These are phyloP conservation scores for Fusarium sp. DNA, from an alignment of 2,329 filamentous ascomycete species.

Conservation along the genomic window DNA sequence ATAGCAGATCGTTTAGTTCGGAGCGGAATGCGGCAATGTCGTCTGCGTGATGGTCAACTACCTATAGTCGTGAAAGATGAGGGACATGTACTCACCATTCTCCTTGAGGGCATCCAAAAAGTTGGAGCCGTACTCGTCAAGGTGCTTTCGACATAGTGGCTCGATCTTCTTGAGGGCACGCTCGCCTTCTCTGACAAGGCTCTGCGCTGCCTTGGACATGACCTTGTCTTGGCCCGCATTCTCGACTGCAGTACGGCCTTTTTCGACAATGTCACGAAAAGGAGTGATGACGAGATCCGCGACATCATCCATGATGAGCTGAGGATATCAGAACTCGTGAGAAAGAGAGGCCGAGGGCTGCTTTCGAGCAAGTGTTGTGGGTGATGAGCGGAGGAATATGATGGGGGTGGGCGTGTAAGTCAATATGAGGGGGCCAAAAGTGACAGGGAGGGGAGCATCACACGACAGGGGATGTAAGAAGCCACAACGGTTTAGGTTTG, in stretches of 20 bases:
- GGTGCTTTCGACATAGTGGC: constrained; percentile 60
- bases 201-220: constrained; percentile 63
- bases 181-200: constrained; percentile 60
- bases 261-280: constrained; percentile 64
- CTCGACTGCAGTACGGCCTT: constrained; percentile 58
- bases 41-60: constrained; percentile 47
- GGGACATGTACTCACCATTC: constrained; percentile 56
- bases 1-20: constrained; percentile 62
- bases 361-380: constrained; percentile 1
- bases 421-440: constrained; percentile 36
- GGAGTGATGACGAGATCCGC: constrained; percentile 60
- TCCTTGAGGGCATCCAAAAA: constrained; percentile 65
- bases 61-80: constrained; percentile 4
- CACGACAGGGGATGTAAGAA: constrained; percentile 6
- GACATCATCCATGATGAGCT: constrained; percentile 54
- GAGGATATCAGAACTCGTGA: constrained; percentile 1
- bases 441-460: constrained; percentile 19
- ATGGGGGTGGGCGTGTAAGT: constrained; percentile 43
- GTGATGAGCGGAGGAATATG: constrained; percentile 10
- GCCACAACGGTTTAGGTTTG: constrained; percentile 6
- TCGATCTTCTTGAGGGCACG: constrained; percentile 62
- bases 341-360: not conserved
- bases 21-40: constrained; percentile 61
- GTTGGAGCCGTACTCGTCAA: constrained; percentile 60
- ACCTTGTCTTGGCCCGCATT: constrained; percentile 58